Percentiles rank a stretch among this genome's conserved stretches.
Conservation (phyloP, 2,329 filamentous ascomycete genomes). For the Peltaster fructicola region DNA sequence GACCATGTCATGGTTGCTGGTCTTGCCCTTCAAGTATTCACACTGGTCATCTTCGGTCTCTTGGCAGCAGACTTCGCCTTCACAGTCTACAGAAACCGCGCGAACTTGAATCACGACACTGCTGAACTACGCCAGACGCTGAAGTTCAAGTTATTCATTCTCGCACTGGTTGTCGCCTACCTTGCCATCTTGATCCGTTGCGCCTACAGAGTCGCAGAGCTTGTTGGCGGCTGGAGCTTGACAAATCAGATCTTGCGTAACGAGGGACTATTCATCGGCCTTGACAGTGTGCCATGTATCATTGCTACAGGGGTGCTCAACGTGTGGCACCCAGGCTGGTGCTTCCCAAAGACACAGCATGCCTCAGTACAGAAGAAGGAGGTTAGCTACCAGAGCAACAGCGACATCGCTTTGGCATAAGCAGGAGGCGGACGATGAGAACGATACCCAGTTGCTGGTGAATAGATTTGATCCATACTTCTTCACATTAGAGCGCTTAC, state of each 20-base stretch:
- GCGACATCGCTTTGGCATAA: too few relatives aligned
- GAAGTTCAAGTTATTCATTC: conserved; percentile 14
- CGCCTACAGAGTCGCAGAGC: conserved; percentile 15
- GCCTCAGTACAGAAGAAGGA: too few relatives aligned
- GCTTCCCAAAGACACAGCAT: conserved; percentile 14
- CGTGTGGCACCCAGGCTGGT: conserved; percentile 17
- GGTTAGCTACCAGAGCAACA: too few relatives aligned
- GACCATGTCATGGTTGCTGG: conserved; percentile 41
- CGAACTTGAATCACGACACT: conserved; percentile 10
- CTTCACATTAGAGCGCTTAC: neutral
- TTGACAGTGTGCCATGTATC: conserved; percentile 18
- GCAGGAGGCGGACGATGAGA: too few relatives aligned
- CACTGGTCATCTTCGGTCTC: conserved; percentile 30
- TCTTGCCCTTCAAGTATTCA: conserved; percentile 38
- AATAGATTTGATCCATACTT: neutral
- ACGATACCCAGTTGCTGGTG: neutral
- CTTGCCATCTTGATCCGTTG: conserved; percentile 14
- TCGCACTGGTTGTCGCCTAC: conserved; percentile 11
- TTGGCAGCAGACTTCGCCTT: conserved; percentile 22
- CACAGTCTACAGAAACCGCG: conserved; percentile 8
- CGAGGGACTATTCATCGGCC: conserved; percentile 12
- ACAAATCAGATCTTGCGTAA: conserved; percentile 11
- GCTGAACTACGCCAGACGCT: conserved; percentile 19
- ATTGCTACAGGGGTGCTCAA: conserved; percentile 15
- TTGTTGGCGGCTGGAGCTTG: conserved; percentile 10